Conservation (phyloP, 139 green algal genomes). For the Coccomyxa sp. region DNA sequence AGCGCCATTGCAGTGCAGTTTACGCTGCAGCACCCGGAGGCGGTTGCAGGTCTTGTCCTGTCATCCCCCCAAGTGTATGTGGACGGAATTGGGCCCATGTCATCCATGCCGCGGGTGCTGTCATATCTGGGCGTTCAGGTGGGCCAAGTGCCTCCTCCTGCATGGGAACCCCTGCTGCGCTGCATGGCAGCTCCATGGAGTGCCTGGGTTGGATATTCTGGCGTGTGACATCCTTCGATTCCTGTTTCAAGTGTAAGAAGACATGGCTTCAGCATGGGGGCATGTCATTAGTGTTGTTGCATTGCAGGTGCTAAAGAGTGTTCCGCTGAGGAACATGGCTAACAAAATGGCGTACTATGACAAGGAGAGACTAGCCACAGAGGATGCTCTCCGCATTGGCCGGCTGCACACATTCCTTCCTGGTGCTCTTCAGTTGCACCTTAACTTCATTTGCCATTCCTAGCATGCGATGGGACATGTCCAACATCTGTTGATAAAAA, state of each 20-base stretch:
- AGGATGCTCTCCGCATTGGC: slow-evolving; percentile 79
- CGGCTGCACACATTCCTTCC: slow-evolving; percentile 68
- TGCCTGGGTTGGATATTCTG: not conserved
- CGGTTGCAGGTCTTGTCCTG: slow-evolving; percentile 71
- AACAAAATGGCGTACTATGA: slow-evolving; percentile 85
- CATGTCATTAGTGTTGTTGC: not conserved
- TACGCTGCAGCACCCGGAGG: slow-evolving; percentile 70
- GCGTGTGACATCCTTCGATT: too few relatives aligned
- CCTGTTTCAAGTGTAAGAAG: not conserved
- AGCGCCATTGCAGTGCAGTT: slow-evolving; percentile 91
- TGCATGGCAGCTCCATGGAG: not conserved
- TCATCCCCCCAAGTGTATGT: slow-evolving; percentile 80
- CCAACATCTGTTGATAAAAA: too few relatives aligned
- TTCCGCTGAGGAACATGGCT: slow-evolving; percentile 58
- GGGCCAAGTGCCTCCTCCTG: not conserved
- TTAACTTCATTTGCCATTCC: not conserved
- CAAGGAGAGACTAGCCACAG: slow-evolving; percentile 62
- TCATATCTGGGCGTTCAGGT: slow-evolving; percentile 54
- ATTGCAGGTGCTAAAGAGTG: slow-evolving; percentile 50
- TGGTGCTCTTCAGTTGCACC: not conserved
- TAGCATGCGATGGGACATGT: too few relatives aligned
- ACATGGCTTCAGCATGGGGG: not conserved
- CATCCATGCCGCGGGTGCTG: slow-evolving; percentile 54
- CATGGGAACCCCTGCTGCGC: not conserved
- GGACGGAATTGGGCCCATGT: slow-evolving; percentile 79